Evolutionary conservation across 2,329 filamentous ascomycete genomes (phyloP).

Genomic region (Rhynchosporium graminicola): DNA sequence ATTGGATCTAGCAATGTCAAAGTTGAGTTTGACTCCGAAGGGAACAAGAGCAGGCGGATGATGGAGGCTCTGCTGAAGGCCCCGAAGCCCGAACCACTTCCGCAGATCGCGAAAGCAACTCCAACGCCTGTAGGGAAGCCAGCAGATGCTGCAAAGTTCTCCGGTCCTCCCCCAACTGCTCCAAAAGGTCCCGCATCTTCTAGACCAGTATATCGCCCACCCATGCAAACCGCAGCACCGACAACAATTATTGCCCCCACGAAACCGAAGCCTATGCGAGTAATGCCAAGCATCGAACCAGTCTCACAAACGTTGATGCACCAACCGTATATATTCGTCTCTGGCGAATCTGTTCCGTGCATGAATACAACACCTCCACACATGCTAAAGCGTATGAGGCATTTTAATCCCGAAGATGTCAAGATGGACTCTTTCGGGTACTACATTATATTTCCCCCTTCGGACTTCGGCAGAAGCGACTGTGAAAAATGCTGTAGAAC

Average conservation of each 20-base stretch:
- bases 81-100: conserved; percentile 47
- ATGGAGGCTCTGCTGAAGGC: conserved; percentile 73
- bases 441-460: conserved; percentile 87
- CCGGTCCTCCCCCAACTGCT: conserved; percentile 76
- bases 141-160: conserved; percentile 48
- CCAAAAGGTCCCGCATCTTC: conserved; percentile 70
- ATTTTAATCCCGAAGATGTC: conserved; percentile 78
- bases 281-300: conserved; percentile 58
- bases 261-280: conserved; percentile 51
- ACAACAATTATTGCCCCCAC: conserved; percentile 44
- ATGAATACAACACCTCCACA: conserved; percentile 83
- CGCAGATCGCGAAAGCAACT: conserved; percentile 34
- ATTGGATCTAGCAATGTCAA: conserved; percentile 77
- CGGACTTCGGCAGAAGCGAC: conserved; percentile 73
- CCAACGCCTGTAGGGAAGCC: conserved; percentile 39
- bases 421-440: conserved; percentile 85
- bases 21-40: conserved; percentile 88
- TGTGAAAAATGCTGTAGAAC: conserved; percentile 76
- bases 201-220: conserved; percentile 37
- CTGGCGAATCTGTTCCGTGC: conserved; percentile 84
- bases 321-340: conserved; percentile 87
- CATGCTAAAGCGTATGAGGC: conserved; percentile 84
- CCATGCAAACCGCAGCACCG: conserved; percentile 33
- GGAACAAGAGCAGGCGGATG: conserved; percentile 76
- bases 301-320: conserved; percentile 70